Conservation (phyloP, 371 early-diverging fungal genomes). For the Mucor velutinosus region DNA sequence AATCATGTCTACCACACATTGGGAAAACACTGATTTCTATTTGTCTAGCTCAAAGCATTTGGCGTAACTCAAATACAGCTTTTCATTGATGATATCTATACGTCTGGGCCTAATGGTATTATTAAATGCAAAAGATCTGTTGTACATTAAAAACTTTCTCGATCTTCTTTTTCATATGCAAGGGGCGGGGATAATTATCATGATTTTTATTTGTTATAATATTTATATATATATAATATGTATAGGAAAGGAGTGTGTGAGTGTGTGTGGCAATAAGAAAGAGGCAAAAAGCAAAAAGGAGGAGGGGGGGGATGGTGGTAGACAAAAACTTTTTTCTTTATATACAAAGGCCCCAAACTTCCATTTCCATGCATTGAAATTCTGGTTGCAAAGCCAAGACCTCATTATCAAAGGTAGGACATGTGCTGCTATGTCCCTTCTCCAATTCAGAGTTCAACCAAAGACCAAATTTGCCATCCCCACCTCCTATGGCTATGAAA, state of each 20-base stretch:
- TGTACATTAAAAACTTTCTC: neutral
- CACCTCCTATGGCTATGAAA: constrained; percentile 92
- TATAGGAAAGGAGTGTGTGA: neutral
- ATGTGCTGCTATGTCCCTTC: constrained; percentile 78
- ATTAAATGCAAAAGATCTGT: constrained; percentile 27
- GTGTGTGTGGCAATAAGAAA: neutral
- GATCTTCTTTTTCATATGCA: neutral
- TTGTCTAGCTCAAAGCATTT: constrained; percentile 48
- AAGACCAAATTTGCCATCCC: constrained; percentile 87
- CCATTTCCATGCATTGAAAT: constrained; percentile 44
- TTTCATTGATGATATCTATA: constrained; percentile 34
- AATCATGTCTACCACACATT: too few species aligned
- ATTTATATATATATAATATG: neutral
- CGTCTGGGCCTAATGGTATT: constrained; percentile 52
- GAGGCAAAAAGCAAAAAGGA: neutral
- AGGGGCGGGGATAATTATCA: neutral
- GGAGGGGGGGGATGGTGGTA: neutral
- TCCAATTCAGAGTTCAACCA: constrained; percentile 89
- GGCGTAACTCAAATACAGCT: constrained; percentile 54
- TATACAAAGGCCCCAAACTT: constrained; percentile 38
- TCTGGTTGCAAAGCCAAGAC: constrained; percentile 47
- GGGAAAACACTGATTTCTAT: neutral
- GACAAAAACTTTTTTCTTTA: neutral
- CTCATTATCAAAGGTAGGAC: constrained; percentile 91
- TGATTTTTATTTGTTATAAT: neutral